Evolutionary conservation across 441 rosid species (phyloP).

Genomic region (Biscutella auriculata): DNA sequence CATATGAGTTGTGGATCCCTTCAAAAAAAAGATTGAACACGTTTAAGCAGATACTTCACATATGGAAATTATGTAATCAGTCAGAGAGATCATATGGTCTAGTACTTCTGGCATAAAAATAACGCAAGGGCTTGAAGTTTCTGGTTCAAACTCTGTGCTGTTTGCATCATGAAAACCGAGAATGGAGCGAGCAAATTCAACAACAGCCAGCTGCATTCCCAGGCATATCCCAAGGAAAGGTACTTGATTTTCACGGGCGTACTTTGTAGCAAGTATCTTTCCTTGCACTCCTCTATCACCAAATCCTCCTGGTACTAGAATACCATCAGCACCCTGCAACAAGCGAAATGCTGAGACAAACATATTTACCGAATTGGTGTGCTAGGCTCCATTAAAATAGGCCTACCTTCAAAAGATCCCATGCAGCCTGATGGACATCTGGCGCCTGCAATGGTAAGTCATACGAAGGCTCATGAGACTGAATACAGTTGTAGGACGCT

Average conservation of each 20-base stretch:
- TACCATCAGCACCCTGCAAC: conserved; percentile 72
- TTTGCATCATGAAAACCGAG: conserved; percentile 72
- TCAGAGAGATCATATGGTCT: neutral
- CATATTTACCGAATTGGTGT: neutral
- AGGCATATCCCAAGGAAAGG: conserved; percentile 96
- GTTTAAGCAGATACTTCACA: neutral
- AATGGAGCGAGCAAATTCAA: conserved; percentile 82
- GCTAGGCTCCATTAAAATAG: neutral
- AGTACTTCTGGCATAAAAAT: conserved; percentile 94
- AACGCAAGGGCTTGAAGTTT: conserved; percentile 68
- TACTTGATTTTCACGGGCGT: conserved; percentile 71
- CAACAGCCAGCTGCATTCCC: conserved; percentile 96
- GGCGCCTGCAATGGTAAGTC: conserved; percentile 29
- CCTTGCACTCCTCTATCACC: conserved; percentile 96
- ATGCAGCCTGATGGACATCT: conserved; percentile 39
- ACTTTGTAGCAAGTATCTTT: conserved; percentile 77
- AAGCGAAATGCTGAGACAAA: conserved; percentile 3
- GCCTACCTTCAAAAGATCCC: conserved; percentile 49
- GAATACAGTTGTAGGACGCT: neutral
- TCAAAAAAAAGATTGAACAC: conserved; percentile 10
- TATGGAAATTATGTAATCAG: neutral
- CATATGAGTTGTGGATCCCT: conserved; percentile 89
- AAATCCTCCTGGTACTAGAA: conserved; percentile 98
- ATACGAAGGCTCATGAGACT: neutral
- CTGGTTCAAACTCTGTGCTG: conserved; percentile 78